phyloP scores from a whole-genome alignment of 2,329 filamentous ascomycete species.

The Cryphonectria parasitica region DNA sequence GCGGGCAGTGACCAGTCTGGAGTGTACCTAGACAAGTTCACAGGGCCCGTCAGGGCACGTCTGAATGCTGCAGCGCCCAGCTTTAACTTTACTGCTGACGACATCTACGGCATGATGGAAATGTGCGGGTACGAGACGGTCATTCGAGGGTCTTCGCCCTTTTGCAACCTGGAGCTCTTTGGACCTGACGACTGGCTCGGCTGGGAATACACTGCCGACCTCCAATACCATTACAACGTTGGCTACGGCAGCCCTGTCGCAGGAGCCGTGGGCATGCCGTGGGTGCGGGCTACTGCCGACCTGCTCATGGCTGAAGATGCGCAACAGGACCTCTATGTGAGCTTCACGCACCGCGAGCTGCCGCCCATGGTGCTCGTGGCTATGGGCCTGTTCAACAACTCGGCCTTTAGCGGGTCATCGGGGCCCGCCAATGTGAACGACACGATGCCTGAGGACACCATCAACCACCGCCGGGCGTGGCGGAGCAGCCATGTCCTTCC shows the following conservation, averaged over 20 bases:
- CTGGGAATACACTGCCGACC: constrained; percentile 67
- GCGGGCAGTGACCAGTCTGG: constrained; percentile 59
- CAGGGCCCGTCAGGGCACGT: constrained; percentile 62
- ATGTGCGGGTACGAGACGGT: constrained; percentile 69
- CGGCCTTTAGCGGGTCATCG: constrained; percentile 54
- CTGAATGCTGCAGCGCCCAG: constrained; percentile 54
- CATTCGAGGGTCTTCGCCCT: constrained; percentile 63
- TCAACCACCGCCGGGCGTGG: constrained; percentile 68
- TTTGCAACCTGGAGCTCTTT: constrained; percentile 64
- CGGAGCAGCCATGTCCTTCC: constrained; percentile 65
- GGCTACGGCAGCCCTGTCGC: constrained; percentile 65
- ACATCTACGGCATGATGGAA: constrained; percentile 69
- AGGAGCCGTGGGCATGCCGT: constrained; percentile 65
- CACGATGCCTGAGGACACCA: constrained; percentile 65
- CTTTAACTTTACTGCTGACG: constrained; percentile 66
- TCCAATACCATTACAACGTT: constrained; percentile 67
- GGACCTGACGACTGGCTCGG: constrained; percentile 66
- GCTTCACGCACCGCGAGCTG: constrained; percentile 71
- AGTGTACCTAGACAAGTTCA: constrained; percentile 58
- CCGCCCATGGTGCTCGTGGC: constrained; percentile 69
- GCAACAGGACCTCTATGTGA: constrained; percentile 65
- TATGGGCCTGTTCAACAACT: constrained; percentile 73
- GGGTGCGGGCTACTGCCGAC: constrained; percentile 64
- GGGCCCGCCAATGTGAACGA: constrained; percentile 54
- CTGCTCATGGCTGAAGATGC: constrained; percentile 47